Evolutionary conservation across 352 stramenopile genomes (phyloP), one percentile per base, ranked within the genome.

Genomic region (Pythium chondricola): DNA sequence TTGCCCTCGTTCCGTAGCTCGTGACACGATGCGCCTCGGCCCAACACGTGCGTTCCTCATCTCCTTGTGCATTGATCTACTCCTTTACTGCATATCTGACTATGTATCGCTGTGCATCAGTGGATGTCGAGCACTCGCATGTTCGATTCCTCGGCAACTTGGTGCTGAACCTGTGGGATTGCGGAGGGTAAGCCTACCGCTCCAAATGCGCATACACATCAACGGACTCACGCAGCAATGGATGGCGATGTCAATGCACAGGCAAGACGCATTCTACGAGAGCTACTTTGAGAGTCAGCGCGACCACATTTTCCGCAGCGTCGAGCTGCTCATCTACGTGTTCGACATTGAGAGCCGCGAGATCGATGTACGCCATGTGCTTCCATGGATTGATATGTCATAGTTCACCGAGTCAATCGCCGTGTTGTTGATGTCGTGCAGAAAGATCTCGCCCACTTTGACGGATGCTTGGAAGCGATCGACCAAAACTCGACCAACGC

Each of bases 81-180:
- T n/a, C n/a, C n/a, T n/a, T n/a, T n/a, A n/a, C n/a, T n/a, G n/a
- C n/a, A n/a, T n/a, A n/a, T n/a, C n/a, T n/a, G n/a, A n/a, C n/a
- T n/a, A n/a, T n/a, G n/a, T n/a, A n/a, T n/a, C n/a, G n/a, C n/a
- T n/a, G n/a, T n/a, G n/a, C n/a, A n/a, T 25, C 60, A 95, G 79
- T 95, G 45, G 87, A 97, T 41, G 85, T 97, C 24, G 88, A 97
- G 64, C 86, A 97, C 56, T 93, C 82, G 54, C 83, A 95, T 35
- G 83, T 97, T 45, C 86, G 88, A 24, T 99, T 99, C 65, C 73
- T 99, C 1, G 96, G 96, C 26, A 98, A 99, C 58, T 72, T 99
- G 21, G 94, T 99, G 39, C 75, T 99, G 20, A 99, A 99, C 71
- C 70, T 99, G 26, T 99, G 97, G 96, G 97, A 99, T 71, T 99